A percentile compares a stretch with the other conserved stretches of the same genome.
phyloP scores from a whole-genome alignment of 371 early-diverging fungal species.

The Funneliformis caledonium region DNA sequence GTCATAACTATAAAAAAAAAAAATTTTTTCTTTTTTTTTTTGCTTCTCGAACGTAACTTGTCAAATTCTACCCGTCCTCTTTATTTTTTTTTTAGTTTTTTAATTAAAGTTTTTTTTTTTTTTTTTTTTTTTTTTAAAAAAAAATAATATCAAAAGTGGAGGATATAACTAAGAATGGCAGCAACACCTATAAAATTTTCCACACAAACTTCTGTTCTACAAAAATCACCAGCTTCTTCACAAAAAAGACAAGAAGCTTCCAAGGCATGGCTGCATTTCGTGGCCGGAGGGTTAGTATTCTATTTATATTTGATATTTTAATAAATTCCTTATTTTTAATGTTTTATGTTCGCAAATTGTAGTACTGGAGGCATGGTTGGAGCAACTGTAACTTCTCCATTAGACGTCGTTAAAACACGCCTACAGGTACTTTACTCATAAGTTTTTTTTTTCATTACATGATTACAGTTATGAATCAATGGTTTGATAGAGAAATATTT shows the following conservation, averaged over 20 bases:
- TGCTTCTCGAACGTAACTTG: too few relatives aligned
- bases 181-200: not conserved
- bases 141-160: too few relatives aligned
- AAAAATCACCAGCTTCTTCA: not conserved
- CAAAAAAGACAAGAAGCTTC: not conserved
- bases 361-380: conserved; percentile 76
- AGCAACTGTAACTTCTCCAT: conserved; percentile 83
- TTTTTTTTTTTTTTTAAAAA: too few relatives aligned
- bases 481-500: not conserved
- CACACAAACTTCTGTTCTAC: not conserved
- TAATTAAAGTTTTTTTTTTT: too few relatives aligned
- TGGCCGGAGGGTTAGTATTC: conserved; percentile 75
- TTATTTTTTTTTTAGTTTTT: too few relatives aligned
- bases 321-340: not conserved
- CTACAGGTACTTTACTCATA: conserved; percentile 64
- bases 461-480: not conserved
- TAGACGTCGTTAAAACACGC: conserved; percentile 91
- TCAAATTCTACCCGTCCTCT: too few relatives aligned
- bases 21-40: too few relatives aligned
- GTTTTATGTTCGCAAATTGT: not conserved
- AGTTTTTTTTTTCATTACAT: not conserved
- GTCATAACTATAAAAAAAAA: too few relatives aligned
- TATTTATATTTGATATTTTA: not conserved
- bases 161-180: too few relatives aligned
- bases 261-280: conserved; percentile 67